phyloP scores from a whole-genome alignment of 116 monocot genomes.

The Cymodocea nodosa region DNA sequence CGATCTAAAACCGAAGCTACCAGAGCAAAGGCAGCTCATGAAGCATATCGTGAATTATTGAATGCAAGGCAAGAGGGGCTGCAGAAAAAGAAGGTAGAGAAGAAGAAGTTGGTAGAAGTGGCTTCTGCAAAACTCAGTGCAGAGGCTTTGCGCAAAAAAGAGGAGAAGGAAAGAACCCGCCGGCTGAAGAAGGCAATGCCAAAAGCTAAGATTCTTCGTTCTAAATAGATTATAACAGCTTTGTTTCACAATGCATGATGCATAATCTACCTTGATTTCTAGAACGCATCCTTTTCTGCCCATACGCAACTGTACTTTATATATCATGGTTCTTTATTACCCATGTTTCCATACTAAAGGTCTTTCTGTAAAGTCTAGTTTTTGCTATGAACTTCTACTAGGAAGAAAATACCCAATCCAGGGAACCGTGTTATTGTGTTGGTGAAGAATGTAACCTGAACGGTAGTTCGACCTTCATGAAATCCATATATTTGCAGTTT shows the following conservation, averaged over 20 bases:
- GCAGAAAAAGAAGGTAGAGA: conserved; percentile 71
- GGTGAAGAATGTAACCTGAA: too few relatives aligned
- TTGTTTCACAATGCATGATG: background rate
- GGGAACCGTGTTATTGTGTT: too few relatives aligned
- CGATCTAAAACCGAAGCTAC: conserved; percentile 61
- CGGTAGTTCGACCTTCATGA: too few relatives aligned
- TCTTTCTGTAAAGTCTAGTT: too few relatives aligned
- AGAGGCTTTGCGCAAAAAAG: conserved; percentile 47
- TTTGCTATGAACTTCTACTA: too few relatives aligned
- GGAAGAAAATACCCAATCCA: too few relatives aligned
- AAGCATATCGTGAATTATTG: conserved; percentile 61
- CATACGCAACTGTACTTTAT: too few relatives aligned
- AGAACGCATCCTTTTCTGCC: too few relatives aligned
- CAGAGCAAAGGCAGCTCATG: conserved; percentile 63
- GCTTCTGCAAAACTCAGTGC: conserved; percentile 62
- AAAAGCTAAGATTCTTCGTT: conserved; percentile 67
- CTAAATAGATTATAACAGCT: background rate
- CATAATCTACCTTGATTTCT: too few relatives aligned
- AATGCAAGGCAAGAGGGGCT: conserved; percentile 60
- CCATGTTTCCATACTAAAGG: too few relatives aligned
- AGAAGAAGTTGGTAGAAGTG: conserved; percentile 60
- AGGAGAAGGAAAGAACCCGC: conserved; percentile 73
- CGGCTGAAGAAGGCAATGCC: conserved; percentile 73
- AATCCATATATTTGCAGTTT: too few relatives aligned
- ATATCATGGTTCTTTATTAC: too few relatives aligned